Conservation (phyloP, 1,284 basidiomycete genomes). For the Irpex sp. region DNA sequence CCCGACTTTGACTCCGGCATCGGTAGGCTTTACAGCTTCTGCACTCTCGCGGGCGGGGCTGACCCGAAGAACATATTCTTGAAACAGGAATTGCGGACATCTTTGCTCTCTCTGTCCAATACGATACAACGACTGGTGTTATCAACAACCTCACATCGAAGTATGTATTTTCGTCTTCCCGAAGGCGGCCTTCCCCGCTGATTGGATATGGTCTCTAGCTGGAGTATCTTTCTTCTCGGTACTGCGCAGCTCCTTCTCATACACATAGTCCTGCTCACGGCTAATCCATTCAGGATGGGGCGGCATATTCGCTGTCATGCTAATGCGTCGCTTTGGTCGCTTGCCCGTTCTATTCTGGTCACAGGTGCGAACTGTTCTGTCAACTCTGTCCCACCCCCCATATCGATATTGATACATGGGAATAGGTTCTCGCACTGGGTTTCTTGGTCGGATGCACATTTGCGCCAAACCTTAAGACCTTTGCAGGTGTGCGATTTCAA, state of each 20-base stretch:
- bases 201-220: conserved; percentile 34
- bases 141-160: conserved; percentile 67
- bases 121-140: conserved; percentile 49
- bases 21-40: conserved; percentile 33
- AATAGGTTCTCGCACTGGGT: conserved; percentile 41
- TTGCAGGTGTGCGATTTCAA: conserved; percentile 37
- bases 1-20: conserved; percentile 70
- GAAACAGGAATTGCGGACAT: conserved; percentile 51
- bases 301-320: conserved; percentile 55
- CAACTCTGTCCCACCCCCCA: neutral
- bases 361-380: conserved; percentile 33
- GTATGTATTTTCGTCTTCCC: conserved; percentile 18
- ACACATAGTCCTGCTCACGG: neutral
- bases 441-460: conserved; percentile 53
- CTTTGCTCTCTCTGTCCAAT: conserved; percentile 57
- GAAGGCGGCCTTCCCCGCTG: neutral
- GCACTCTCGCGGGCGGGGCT: neutral
- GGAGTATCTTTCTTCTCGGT: conserved; percentile 68
- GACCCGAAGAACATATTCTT: neutral
- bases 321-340: conserved; percentile 55
- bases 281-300: conserved; percentile 45
- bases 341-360: conserved; percentile 64
- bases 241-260: conserved; percentile 8
- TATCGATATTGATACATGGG: neutral
- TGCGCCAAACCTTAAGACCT: conserved; percentile 48